Conservation (phyloP, 2,329 filamentous ascomycete species). For the Xylariomycetidae sp. region DNA sequence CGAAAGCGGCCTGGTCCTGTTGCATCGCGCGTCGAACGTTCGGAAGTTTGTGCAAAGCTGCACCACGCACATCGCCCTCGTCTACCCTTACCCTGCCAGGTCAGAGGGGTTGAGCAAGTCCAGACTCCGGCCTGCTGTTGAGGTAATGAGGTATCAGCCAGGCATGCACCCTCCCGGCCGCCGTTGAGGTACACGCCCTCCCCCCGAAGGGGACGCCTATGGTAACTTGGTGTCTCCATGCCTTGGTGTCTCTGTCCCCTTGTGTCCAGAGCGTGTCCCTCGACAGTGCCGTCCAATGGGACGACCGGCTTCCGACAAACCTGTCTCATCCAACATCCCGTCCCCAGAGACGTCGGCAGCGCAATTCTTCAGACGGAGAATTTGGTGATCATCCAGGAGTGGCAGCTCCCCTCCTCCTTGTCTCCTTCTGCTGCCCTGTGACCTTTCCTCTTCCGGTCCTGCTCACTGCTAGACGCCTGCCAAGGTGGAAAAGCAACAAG, state of each 20-base stretch:
- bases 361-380: no score
- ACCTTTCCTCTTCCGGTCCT: no score
- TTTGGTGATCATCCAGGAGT: no score
- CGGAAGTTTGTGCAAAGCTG: conserved; percentile 8
- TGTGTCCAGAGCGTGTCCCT: conserved; percentile 15
- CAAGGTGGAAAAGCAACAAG: no score
- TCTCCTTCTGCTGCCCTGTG: no score
- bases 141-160: no score
- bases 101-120: conserved; percentile 9
- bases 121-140: not conserved
- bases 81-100: conserved; percentile 23
- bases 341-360: no score
- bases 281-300: conserved; percentile 21
- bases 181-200: conserved; percentile 21
- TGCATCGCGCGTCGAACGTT: conserved; percentile 10
- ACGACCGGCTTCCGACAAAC: conserved; percentile 12
- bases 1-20: conserved; percentile 14
- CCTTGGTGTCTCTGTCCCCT: conserved; percentile 4
- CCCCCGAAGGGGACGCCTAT: no score
- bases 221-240: no score
- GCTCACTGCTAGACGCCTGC: no score
- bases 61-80: conserved; percentile 10
- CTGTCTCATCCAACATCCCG: no score
- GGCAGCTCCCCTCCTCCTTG: no score
- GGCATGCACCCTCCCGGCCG: conserved; percentile 22